A percentile compares a stretch with the other conserved stretches of the same genome.
phyloP scores from a whole-genome alignment of 2,329 filamentous ascomycete species.

The Zymoseptoria passerinii region DNA sequence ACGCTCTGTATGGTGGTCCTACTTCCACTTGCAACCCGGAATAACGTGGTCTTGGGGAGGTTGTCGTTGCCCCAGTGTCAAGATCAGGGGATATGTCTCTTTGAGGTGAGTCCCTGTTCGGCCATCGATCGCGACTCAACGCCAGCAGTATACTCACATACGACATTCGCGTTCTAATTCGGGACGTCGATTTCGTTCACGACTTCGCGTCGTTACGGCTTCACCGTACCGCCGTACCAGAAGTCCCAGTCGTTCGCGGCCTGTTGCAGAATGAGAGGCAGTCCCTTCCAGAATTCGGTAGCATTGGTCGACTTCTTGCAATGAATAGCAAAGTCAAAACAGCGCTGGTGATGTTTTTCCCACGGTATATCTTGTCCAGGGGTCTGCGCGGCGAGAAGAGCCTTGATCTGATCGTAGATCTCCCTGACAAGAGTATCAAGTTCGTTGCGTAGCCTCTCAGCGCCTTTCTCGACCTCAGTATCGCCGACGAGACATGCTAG shows the following conservation, averaged over 20 bases:
- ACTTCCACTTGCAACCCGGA: no score
- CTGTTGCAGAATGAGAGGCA: neutral
- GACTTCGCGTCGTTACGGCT: neutral
- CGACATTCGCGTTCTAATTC: no score
- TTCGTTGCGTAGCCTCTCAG: neutral
- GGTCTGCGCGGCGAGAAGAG: no score
- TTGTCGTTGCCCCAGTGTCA: no score
- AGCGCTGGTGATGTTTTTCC: neutral
- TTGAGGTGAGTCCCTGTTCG: no score
- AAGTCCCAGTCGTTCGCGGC: neutral
- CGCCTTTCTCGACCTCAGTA: neutral
- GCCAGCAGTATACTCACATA: no score
- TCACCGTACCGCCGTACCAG: neutral
- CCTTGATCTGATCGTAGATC: neutral
- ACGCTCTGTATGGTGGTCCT: no score
- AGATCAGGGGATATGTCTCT: no score
- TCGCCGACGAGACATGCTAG: neutral
- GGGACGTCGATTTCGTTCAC: no score
- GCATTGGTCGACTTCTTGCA: neutral
- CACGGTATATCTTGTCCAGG: neutral
- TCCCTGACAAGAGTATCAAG: neutral
- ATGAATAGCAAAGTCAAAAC: neutral
- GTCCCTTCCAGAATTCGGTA: neutral
- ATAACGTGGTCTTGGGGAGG: no score
- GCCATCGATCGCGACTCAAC: no score